Percentiles rank a stretch among this genome's conserved stretches.
Evolutionary conservation across 2,329 filamentous ascomycete species (phyloP).

Genomic region (Exserohilum turcica): DNA sequence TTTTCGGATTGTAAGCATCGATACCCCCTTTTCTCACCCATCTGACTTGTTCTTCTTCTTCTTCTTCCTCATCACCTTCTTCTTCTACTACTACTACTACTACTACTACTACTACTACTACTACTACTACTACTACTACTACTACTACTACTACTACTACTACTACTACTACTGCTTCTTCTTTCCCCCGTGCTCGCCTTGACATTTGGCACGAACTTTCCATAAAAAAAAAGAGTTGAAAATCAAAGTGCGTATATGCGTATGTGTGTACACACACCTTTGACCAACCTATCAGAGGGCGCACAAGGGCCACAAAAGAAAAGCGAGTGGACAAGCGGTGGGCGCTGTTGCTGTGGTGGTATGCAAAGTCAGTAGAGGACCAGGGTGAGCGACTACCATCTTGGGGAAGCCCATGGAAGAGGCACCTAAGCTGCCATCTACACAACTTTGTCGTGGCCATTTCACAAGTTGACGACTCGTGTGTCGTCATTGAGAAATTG

Average conservation of each 20-base stretch:
- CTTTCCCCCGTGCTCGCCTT: too few relatives aligned
- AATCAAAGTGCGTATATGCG: background rate
- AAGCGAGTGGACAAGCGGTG: constrained; percentile 6
- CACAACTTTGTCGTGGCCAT: background rate
- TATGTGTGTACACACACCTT: constrained; percentile 1
- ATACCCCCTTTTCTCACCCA: constrained; percentile 24
- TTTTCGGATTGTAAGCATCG: constrained; percentile 29
- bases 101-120: too few relatives aligned
- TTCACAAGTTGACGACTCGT: constrained; percentile 45
- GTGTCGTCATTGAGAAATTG: constrained; percentile 49
- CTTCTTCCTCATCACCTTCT: background rate
- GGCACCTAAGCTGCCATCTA: constrained; percentile 3
- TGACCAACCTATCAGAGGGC: background rate
- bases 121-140: too few relatives aligned
- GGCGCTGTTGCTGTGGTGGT: constrained; percentile 4
- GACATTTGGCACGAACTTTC: too few relatives aligned
- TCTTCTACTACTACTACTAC: too few relatives aligned
- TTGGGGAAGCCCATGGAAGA: background rate
- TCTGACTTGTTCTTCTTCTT: constrained; percentile 4
- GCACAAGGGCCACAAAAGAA: background rate
- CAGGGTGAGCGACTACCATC: constrained; percentile 4
- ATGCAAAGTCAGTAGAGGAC: constrained; percentile 9
- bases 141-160: too few relatives aligned
- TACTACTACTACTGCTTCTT: too few relatives aligned
- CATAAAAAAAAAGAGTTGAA: constrained; percentile 4